Base-by-base conservation (phyloP, 75 land plant genomes). In the Picea glauca region DNA sequence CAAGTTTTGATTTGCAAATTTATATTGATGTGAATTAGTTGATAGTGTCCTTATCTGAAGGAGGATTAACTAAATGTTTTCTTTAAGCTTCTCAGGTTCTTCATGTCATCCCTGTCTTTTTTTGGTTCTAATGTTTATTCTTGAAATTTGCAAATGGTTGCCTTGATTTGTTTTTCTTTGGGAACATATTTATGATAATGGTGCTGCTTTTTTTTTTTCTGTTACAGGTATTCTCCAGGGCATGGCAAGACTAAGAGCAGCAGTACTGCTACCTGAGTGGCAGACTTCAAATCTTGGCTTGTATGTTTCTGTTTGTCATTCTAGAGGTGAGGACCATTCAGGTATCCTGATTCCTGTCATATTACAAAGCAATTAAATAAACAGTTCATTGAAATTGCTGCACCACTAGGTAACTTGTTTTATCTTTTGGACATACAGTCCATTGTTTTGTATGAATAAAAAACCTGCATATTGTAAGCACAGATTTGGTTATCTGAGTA, bases 241-340 rank as follows among this genome's bases (percentile, higher is more conserved):
- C 88, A 88, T 90, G 86, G 90, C 92, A 90, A 90, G 92, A 90
- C 92, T 86, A 82, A 90, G 90, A 90, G 80, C 81, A 84, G 86
- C 82, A 78, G 83, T 78, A 79, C 87, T 86, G 90, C 92, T 84
- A 83, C 90, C 75, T 76, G 76, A 85, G 89, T 82, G 84, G 90
- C 87, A 83, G 85, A 79, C 83, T 84, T 72, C 89, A 61, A 76
- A 88, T 88, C 90, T 90, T 84, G 88, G 88, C 92, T 88, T 88
- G 92, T 90, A 90, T 88, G 81, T 82, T 68, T 82, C 78, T 63
- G 62, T 81, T 80, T 84, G 83, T 90, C 90, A 84, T 86, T 88
- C 88, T 88, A 86, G 86, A 90, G 92, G 92, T 90, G 64, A 74
- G 54, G 20, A 15, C 18, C 38, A 2, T 67, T 38, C 18, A 33